phyloP scores from a whole-genome alignment of 805 yeast genomes.

The Barnettozyma siamensis region DNA sequence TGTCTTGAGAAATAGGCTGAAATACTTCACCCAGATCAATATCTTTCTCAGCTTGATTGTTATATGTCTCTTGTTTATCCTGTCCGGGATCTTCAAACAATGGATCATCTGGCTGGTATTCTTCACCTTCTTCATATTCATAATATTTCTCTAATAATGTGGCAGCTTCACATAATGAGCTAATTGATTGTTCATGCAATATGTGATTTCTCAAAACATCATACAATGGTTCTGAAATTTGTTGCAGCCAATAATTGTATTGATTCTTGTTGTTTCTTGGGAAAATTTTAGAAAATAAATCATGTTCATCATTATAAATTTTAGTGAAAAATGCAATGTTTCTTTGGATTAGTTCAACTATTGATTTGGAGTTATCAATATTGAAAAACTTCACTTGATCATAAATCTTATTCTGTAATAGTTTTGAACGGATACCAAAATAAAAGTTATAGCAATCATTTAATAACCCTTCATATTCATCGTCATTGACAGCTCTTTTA shows the following conservation, averaged over 20 bases:
- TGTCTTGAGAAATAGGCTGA: constrained; percentile 66
- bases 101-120: constrained; percentile 18
- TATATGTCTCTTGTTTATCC: constrained; percentile 14
- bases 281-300: constrained; percentile 53
- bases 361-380: constrained; percentile 23
- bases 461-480: constrained; percentile 60
- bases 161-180: constrained; percentile 67
- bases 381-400: constrained; percentile 31
- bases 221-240: constrained; percentile 71
- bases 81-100: constrained; percentile 18
- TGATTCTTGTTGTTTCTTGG: constrained; percentile 30
- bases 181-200: constrained; percentile 64
- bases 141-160: constrained; percentile 61
- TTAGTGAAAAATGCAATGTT: constrained; percentile 55
- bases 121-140: constrained; percentile 60
- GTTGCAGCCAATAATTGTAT: constrained; percentile 54
- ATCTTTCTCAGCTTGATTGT: constrained; percentile 15
- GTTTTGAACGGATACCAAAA: constrained; percentile 47
- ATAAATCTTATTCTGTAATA: constrained; percentile 40
- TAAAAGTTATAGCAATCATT: constrained; percentile 62
- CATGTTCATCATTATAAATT: constrained; percentile 54
- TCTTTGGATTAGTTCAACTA: constrained; percentile 59
- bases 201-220: constrained; percentile 61
- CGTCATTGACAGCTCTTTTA: constrained; percentile 32
- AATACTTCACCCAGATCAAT: constrained; percentile 54